Evolutionary conservation across 352 stramenopile genomes (phyloP), one percentile per base, ranked within the genome.

Genomic region (Phytophthora fragariae): DNA sequence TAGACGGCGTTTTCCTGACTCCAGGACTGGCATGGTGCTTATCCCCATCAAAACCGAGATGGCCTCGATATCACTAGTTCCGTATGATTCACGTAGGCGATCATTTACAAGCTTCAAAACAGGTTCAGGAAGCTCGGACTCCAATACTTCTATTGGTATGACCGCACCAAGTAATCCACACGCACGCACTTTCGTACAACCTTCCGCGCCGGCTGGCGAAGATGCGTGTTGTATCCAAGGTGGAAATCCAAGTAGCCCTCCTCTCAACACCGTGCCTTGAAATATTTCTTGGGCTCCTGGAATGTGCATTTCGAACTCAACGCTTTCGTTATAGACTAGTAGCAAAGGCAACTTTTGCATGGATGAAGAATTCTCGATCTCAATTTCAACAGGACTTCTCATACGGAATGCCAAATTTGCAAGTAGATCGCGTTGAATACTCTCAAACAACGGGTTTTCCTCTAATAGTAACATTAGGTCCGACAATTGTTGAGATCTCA

Each of bases 331-430:
- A 15, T 58, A 75, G 1, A 72, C 10, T 7, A 75, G 4, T 21
- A 72, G 29, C 2, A 75, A 33, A 12, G 69, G 69, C 17, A 75
- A 24, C 9, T 47, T 57, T 33, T 62, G 33, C n/a, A 54, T 47
- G 5, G 10, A 11, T 14, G 47, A 6, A 44, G 12, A 8, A n/a
- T 41, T n/a, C 19, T 59, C 57, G 29, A 64, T 35, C 14, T 37
- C 2, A 61, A 75, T n/a, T 19, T 75, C 69, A 47, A 50, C 21
- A 24, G 69, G 69, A 29, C 21, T 52, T 1, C 62, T 65, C 11
- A 75, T 33, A 3, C 50, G 50, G 27, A 75, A 75, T 47, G 69
- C 69, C 21, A 75, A 44, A 15, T 68, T 68, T 8, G 69, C 69
- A 15, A 75, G 69, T n/a, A 46, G 3, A 39, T 75, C 69, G 57